These are phyloP conservation scores for Saccharomycopsis fibuligera DNA, from an alignment of 805 yeast species.

Conservation along the genomic window DNA sequence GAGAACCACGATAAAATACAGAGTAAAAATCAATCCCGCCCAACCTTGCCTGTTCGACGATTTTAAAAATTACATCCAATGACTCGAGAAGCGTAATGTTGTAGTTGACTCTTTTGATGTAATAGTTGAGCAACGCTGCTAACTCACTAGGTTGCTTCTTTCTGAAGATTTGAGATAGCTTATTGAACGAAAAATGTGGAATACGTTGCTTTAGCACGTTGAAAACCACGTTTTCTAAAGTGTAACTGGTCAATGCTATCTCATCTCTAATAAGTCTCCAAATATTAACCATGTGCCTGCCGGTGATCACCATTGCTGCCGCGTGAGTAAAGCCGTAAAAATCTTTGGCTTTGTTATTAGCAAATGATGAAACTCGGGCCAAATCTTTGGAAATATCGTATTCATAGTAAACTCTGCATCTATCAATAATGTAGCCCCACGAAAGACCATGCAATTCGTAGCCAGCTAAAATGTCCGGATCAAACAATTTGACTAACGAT, in stretches of 20 bases:
- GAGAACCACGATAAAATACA: constrained; percentile 86
- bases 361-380: constrained; percentile 49
- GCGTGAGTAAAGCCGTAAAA: constrained; percentile 82
- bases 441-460: constrained; percentile 74
- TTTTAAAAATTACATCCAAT: constrained; percentile 62
- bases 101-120: constrained; percentile 38
- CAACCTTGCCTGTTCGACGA: constrained; percentile 76
- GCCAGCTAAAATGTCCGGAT: constrained; percentile 86
- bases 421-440: constrained; percentile 84
- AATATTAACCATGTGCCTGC: constrained; percentile 77
- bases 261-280: constrained; percentile 75
- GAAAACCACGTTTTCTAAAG: constrained; percentile 69
- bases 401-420: constrained; percentile 42
- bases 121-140: constrained; percentile 39
- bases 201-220: constrained; percentile 60
- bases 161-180: constrained; percentile 44
- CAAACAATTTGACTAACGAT: constrained; percentile 51
- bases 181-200: constrained; percentile 51
- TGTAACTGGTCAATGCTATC: constrained; percentile 55
- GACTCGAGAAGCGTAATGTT: constrained; percentile 41
- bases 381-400: constrained; percentile 52
- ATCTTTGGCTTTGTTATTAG: constrained; percentile 51
- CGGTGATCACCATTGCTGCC: constrained; percentile 59
- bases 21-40: constrained; percentile 89
- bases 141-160: constrained; percentile 22